These are phyloP conservation scores for Phaffia rhodozyma DNA, from an alignment of 1,284 basidiomycete species.

Conservation along the genomic window DNA sequence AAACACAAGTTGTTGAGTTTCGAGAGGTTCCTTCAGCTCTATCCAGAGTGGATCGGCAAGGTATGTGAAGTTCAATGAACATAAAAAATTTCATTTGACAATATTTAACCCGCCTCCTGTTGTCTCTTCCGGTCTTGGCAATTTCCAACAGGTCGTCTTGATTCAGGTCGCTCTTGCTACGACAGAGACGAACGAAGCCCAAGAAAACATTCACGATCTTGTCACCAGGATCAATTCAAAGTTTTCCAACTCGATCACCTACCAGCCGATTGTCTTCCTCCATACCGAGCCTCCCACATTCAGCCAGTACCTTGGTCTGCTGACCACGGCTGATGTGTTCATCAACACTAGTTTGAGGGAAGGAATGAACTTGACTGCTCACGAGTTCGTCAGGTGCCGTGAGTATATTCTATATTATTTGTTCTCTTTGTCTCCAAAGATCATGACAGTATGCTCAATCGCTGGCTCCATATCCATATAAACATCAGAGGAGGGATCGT, in stretches of 20 bases:
- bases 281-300: constrained; percentile 79
- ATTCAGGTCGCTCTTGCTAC: constrained; percentile 80
- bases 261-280: constrained; percentile 76
- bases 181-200: constrained; percentile 59
- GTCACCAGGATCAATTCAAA: constrained; percentile 70
- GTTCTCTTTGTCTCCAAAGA: constrained; percentile 25
- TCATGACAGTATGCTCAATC: not conserved
- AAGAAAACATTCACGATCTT: constrained; percentile 60
- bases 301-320: constrained; percentile 67
- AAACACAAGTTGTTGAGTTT: constrained; percentile 72
- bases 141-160: constrained; percentile 48
- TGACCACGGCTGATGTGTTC: constrained; percentile 77
- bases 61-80: constrained; percentile 28
- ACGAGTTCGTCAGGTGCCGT: constrained; percentile 76
- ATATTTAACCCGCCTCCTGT: not conserved
- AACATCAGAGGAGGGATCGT: constrained; percentile 13
- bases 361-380: constrained; percentile 72
- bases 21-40: constrained; percentile 64
- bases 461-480: not conserved
- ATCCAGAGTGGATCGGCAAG: constrained; percentile 65
- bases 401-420: constrained; percentile 29
- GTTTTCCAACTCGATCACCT: constrained; percentile 61
- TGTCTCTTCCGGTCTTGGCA: not conserved
- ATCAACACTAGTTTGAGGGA: constrained; percentile 70
- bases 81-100: not conserved